phyloP scores from a whole-genome alignment of 805 yeast genomes.

The Torulaspora maleeae region DNA sequence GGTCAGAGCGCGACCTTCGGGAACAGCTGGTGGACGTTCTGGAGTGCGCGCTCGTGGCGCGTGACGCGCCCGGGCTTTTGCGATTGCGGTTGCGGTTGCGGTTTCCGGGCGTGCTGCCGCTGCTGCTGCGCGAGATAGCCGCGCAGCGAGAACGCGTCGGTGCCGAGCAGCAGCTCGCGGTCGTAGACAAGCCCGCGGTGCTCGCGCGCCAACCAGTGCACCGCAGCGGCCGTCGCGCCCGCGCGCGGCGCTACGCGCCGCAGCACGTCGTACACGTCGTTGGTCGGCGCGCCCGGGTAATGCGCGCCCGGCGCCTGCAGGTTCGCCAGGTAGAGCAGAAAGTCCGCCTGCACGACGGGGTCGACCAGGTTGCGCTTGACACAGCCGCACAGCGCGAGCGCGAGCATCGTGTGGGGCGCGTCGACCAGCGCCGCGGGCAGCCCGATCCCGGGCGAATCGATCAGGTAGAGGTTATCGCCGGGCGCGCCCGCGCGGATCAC shows the following conservation, averaged over 20 bases:
- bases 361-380: slow-evolving; percentile 67
- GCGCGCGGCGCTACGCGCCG: not conserved
- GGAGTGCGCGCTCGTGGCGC: not conserved
- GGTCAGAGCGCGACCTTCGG: not conserved
- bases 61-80: not conserved
- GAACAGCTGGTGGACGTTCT: slow-evolving; percentile 8
- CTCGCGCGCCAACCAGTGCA: slow-evolving; percentile 56
- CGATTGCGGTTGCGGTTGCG: not conserved
- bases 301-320: slow-evolving; percentile 35
- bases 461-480: slow-evolving; percentile 47
- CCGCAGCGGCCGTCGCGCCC: slow-evolving; percentile 41
- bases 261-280: slow-evolving; percentile 57
- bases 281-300: slow-evolving; percentile 53
- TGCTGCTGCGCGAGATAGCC: slow-evolving; percentile 4
- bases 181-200: slow-evolving; percentile 41
- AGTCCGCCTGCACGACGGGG: slow-evolving; percentile 83
- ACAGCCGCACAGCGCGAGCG: slow-evolving; percentile 69
- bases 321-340: slow-evolving; percentile 68
- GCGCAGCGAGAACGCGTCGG: slow-evolving; percentile 18
- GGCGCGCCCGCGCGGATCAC: slow-evolving; percentile 52
- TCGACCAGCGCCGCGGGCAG: slow-evolving; percentile 59
- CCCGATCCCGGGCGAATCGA: slow-evolving; percentile 93
- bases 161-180: slow-evolving; percentile 21
- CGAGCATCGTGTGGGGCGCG: slow-evolving; percentile 67
- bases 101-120: not conserved